phyloP scores from a whole-genome alignment of 768 basidiomycete genomes.

The Collybiopsis luxurians region DNA sequence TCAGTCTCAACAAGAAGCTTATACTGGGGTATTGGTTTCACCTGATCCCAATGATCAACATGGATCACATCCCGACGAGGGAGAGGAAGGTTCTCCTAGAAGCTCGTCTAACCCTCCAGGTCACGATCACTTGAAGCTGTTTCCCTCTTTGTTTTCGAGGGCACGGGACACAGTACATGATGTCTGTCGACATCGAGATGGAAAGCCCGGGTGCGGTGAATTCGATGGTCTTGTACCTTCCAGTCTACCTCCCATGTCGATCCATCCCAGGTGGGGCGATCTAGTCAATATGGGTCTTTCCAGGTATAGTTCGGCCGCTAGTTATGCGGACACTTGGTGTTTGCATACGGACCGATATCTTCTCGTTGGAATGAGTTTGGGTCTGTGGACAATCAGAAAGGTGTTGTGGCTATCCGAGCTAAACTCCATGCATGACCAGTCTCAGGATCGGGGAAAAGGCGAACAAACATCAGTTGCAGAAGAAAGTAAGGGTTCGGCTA shows the following conservation, averaged over 20 bases:
- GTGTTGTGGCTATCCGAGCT: slow-evolving; percentile 63
- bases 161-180: slow-evolving; percentile 16
- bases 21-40: slow-evolving; percentile 4
- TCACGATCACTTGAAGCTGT: slow-evolving; percentile 4
- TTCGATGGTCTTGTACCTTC: not conserved
- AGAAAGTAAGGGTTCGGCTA: not conserved
- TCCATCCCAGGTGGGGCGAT: slow-evolving; percentile 66
- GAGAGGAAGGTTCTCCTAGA: slow-evolving; percentile 1
- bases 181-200: slow-evolving; percentile 18
- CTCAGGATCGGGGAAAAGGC: slow-evolving; percentile 7
- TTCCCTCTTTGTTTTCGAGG: slow-evolving; percentile 16
- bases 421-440: slow-evolving; percentile 29
- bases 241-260: slow-evolving; percentile 31
- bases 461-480: not conserved
- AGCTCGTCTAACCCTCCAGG: not conserved
- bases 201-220: not conserved
- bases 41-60: slow-evolving; percentile 8
- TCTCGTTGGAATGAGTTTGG: slow-evolving; percentile 33
- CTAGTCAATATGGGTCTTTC: slow-evolving; percentile 20
- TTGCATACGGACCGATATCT: slow-evolving; percentile 59
- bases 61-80: not conserved
- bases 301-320: slow-evolving; percentile 16
- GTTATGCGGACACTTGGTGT: slow-evolving; percentile 57
- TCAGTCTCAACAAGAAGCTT: slow-evolving; percentile 5
- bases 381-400: slow-evolving; percentile 67